Percentiles rank a stretch among this genome's conserved stretches.
Conservation (phyloP, 2,329 filamentous ascomycete species). For the Chaetoscypha palmicola region DNA sequence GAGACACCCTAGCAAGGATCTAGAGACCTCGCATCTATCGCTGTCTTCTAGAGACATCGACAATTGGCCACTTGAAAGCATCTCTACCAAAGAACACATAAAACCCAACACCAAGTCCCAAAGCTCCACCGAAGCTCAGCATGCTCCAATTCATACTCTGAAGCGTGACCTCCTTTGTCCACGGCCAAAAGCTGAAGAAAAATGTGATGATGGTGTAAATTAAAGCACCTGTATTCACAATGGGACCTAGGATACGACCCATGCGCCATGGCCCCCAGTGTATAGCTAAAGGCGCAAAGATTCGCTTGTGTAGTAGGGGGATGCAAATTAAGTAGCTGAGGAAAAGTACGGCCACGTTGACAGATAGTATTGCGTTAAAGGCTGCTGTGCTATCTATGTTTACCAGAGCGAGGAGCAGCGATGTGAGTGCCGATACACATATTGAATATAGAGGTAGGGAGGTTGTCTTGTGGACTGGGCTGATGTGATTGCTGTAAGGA, state of each 20-base stretch:
- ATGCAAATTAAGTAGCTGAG: conserved; percentile 36
- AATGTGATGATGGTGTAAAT: conserved; percentile 35
- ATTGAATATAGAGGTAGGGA: conserved; percentile 20
- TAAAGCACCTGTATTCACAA: conserved; percentile 14
- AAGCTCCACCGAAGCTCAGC: too few species aligned
- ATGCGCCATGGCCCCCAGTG: conserved; percentile 26
- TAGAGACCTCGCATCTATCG: too few species aligned
- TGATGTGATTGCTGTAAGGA: conserved; percentile 11
- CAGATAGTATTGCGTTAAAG: conserved; percentile 39
- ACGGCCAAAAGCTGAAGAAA: conserved; percentile 40
- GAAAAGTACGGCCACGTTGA: conserved; percentile 38
- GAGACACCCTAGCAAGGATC: too few species aligned
- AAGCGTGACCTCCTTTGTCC: conserved; percentile 14
- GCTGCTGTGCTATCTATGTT: conserved; percentile 36
- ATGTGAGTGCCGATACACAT: conserved; percentile 29
- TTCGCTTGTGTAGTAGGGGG: background rate
- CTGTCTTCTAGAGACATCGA: too few species aligned
- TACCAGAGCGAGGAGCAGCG: conserved; percentile 32
- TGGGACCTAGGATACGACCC: conserved; percentile 20
- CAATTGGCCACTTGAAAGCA: too few species aligned
- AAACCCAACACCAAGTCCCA: too few species aligned
- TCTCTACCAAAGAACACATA: too few species aligned
- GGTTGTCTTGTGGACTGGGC: too few species aligned
- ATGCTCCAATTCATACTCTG: conserved; percentile 42
- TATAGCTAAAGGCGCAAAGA: conserved; percentile 34